Evolutionary conservation across 2,329 filamentous ascomycete species (phyloP).

Genomic region (Colletotrichum sidae): DNA sequence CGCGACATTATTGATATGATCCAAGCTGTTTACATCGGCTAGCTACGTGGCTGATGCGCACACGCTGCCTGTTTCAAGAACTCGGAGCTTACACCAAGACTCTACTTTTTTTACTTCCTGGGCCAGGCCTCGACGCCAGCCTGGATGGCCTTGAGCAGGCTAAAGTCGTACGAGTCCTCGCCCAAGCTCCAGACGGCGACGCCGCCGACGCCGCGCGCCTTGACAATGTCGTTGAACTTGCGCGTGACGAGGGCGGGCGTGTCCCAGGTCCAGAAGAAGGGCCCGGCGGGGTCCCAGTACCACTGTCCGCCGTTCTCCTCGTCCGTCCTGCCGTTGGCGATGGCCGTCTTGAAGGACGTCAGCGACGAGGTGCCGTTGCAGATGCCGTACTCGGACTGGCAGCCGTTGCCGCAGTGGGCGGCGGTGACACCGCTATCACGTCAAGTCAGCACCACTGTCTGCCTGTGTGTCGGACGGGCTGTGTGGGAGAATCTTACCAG

Average conservation of each 20-base stretch:
- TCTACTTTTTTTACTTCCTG: background rate
- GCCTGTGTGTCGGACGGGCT: too few species aligned
- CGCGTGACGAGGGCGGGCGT: slow-evolving; percentile 57
- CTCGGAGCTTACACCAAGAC: too few species aligned
- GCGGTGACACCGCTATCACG: slow-evolving; percentile 9
- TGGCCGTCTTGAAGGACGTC: slow-evolving; percentile 55
- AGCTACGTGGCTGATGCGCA: too few species aligned
- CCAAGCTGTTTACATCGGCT: too few species aligned
- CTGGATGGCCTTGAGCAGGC: slow-evolving; percentile 57
- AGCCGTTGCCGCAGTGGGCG: slow-evolving; percentile 30
- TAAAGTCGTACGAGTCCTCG: slow-evolving; percentile 58
- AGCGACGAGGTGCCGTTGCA: slow-evolving; percentile 34
- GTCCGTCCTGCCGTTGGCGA: slow-evolving; percentile 54
- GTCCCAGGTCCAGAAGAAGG: slow-evolving; percentile 68
- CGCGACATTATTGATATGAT: too few species aligned
- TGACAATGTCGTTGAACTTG: slow-evolving; percentile 60
- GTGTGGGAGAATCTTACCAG: slow-evolving; percentile 8
- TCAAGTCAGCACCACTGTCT: background rate
- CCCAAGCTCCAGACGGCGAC: slow-evolving; percentile 66
- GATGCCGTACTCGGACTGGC: slow-evolving; percentile 29
- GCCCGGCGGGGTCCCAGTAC: slow-evolving; percentile 60
- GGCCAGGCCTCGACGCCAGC: slow-evolving; percentile 39
- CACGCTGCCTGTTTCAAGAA: too few species aligned
- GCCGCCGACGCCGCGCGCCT: slow-evolving; percentile 56
- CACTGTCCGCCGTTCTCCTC: slow-evolving; percentile 65